Evolutionary conservation across 2,329 filamentous ascomycete species (phyloP).

Genomic region (Ophiostoma perfectum): DNA sequence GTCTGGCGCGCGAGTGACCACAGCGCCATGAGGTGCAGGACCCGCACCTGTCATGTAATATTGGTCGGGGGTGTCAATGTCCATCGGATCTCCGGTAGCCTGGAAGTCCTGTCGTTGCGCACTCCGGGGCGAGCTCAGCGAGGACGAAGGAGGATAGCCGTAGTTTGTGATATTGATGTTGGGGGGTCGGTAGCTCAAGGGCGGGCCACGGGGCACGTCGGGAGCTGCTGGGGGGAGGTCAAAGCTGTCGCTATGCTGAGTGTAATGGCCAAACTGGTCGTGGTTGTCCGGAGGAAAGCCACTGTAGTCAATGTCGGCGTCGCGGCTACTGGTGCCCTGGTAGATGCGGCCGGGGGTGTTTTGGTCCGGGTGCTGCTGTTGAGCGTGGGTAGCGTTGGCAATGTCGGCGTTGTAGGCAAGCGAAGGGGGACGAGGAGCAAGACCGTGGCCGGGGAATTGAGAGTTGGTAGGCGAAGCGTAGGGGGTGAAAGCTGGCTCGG

Average conservation of each 20-base stretch:
- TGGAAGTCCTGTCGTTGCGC: constrained; percentile 26
- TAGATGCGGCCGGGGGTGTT: background rate
- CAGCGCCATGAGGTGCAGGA: background rate
- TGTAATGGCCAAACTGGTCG: constrained; percentile 4
- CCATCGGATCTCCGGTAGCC: constrained; percentile 23
- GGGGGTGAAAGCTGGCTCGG: constrained; percentile 55
- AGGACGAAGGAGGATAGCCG: constrained; percentile 24
- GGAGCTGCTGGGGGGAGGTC: constrained; percentile 48
- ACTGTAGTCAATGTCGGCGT: background rate
- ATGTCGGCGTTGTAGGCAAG: constrained; percentile 39
- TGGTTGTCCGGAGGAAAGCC: constrained; percentile 28
- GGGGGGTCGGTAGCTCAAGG: constrained; percentile 51
- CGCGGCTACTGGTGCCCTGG: background rate
- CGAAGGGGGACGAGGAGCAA: constrained; percentile 56
- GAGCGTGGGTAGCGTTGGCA: constrained; percentile 31
- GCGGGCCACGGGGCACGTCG: constrained; percentile 56
- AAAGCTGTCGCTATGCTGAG: background rate
- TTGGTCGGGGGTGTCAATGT: constrained; percentile 29
- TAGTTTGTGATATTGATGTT: constrained; percentile 30
- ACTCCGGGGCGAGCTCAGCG: constrained; percentile 13
- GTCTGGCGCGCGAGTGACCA: background rate
- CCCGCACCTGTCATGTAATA: constrained; percentile 31
- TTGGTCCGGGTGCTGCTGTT: background rate
- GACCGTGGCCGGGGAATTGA: constrained; percentile 48
- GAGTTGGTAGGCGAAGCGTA: constrained; percentile 51